Conservation (phyloP, 164 flowering plant species). For the Umbellularia californica region DNA sequence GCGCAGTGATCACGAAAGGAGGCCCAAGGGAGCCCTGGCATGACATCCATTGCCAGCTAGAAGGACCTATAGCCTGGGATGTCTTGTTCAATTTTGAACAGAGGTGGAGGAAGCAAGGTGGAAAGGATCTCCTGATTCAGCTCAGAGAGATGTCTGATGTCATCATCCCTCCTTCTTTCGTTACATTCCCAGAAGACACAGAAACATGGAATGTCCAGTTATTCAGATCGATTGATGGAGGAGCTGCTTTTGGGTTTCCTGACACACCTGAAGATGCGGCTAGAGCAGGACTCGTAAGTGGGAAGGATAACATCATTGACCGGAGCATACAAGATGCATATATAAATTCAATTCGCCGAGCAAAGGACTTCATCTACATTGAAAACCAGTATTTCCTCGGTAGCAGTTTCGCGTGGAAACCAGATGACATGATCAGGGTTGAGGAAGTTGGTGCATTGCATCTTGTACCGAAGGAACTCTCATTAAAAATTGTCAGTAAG, state of each 20-base stretch:
- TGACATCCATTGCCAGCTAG: constrained; percentile 60
- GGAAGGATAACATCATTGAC: constrained; percentile 61
- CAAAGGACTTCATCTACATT: constrained; percentile 64
- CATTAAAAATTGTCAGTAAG: constrained; percentile 62
- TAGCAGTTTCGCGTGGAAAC: constrained; percentile 57
- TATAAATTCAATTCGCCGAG: constrained; percentile 71
- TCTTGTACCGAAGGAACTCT: constrained; percentile 62
- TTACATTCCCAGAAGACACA: constrained; percentile 40
- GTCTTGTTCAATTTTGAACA: constrained; percentile 73
- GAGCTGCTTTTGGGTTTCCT: constrained; percentile 73
- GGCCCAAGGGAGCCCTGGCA: constrained; percentile 93
- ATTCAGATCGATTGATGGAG: constrained; percentile 77
- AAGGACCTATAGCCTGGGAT: constrained; percentile 83
- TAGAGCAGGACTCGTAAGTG: constrained; percentile 53
- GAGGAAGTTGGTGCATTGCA: constrained; percentile 52
- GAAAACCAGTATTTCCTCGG: constrained; percentile 82
- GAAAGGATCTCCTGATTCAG: constrained; percentile 39
- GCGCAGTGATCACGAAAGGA: constrained; percentile 53
- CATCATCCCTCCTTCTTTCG: constrained; percentile 55
- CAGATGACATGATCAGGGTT: constrained; percentile 27
- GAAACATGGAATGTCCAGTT: constrained; percentile 78
- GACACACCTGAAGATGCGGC: constrained; percentile 60
- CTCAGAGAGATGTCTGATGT: constrained; percentile 37
- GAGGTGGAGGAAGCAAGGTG: constrained; percentile 76
- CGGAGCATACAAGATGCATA: constrained; percentile 79